Percentiles rank a stretch among this genome's conserved stretches.
Conservation (phyloP, 257 asterid genomes). For the Solanum gracilifrons region DNA sequence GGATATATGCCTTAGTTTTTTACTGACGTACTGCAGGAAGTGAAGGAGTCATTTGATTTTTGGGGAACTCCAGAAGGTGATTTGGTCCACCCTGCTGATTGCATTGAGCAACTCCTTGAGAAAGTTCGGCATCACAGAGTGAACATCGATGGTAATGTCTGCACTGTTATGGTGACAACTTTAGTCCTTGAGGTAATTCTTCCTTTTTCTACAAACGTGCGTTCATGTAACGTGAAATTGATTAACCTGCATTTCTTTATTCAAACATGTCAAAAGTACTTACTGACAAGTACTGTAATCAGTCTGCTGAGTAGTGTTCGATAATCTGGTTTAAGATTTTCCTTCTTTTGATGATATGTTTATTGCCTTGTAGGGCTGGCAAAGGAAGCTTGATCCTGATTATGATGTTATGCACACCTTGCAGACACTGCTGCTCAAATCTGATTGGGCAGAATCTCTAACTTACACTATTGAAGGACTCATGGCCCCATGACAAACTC, state of each 20-base stretch:
- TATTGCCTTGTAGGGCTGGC: constrained; percentile 8
- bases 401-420: constrained; percentile 12
- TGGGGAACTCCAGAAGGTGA: constrained; percentile 20
- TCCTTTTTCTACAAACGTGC: background rate
- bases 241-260: background rate
- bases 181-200: constrained; percentile 16
- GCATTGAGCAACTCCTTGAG: constrained; percentile 16
- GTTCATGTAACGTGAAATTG: background rate
- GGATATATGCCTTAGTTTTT: background rate
- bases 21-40: background rate
- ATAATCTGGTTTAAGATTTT: background rate
- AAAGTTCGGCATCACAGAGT: constrained; percentile 14
- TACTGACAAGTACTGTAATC: background rate
- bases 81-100: constrained; percentile 18
- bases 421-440: constrained; percentile 9
- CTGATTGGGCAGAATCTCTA: constrained; percentile 12
- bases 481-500: constrained; percentile 8
- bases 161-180: constrained; percentile 5
- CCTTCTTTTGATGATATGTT: background rate
- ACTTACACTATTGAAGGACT: constrained; percentile 11
- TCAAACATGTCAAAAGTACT: background rate
- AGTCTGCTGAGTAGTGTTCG: background rate
- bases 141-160: constrained; percentile 1
- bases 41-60: constrained; percentile 21
- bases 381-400: constrained; percentile 16